A percentile compares a stretch with the other conserved stretches of the same genome.
These are phyloP conservation scores for Leishmania aethiopica DNA, from an alignment of 208 protist species.

Conservation along the genomic window DNA sequence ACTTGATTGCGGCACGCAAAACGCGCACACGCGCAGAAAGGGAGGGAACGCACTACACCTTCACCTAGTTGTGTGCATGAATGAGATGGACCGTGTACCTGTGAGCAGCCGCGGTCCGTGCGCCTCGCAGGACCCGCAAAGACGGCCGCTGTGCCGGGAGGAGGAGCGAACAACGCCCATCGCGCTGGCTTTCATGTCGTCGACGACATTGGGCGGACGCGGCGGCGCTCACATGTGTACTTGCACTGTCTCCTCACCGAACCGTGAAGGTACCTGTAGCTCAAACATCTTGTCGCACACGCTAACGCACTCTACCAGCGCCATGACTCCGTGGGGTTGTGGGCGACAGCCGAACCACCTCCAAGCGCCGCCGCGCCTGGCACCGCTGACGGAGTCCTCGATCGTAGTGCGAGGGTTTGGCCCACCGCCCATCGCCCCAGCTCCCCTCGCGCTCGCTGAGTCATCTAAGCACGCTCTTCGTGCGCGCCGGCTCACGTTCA, in stretches of 20 bases:
- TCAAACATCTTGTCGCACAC: neutral
- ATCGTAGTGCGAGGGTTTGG: neutral
- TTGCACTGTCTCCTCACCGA: neutral
- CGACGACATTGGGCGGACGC: too few relatives aligned
- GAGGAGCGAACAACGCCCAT: neutral
- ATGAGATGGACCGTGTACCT: neutral
- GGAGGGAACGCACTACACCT: neutral
- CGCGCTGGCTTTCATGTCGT: neutral
- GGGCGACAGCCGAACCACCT: neutral
- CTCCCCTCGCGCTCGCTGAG: neutral
- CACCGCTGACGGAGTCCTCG: neutral
- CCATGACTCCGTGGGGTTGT: neutral
- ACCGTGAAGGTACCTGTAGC: neutral
- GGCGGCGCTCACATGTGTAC: neutral
- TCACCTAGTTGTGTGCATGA: neutral
- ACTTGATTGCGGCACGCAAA: neutral
- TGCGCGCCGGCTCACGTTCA: neutral
- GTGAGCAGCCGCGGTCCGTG: neutral
- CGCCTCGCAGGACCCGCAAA: neutral
- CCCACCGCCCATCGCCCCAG: neutral
- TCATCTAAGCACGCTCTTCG: neutral
- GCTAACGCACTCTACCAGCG: neutral
- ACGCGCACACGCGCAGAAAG: neutral
- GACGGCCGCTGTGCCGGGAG: neutral
- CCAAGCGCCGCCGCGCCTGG: conserved; percentile 3